Base-by-base conservation (phyloP, 2,329 filamentous ascomycete genomes). In the Thelonectria rubi region DNA sequence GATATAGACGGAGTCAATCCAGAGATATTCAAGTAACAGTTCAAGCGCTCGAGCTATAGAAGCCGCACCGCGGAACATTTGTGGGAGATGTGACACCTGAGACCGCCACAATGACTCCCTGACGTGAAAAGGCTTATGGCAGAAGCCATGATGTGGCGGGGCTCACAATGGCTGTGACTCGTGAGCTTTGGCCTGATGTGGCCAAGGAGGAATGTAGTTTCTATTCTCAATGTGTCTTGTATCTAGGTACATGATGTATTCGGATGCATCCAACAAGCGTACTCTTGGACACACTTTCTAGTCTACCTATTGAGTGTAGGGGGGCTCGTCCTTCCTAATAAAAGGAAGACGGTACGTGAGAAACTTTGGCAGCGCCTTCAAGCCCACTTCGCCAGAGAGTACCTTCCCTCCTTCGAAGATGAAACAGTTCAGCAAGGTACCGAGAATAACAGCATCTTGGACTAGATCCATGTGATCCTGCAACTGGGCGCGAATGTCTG, bases 391-490 rank as follows among this genome's bases (percentile, higher is more conserved):
- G 20, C 65, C 52, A 40, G 56, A 61, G 39, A 63, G 65, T 4
- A 72, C 69, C 52, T 72, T 61, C 17, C 69, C 72, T 20, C 73
- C 45, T 50, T 73, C 69, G 42, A 69, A 66, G 52, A 65, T 65
- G 46, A 74, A 74, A 48, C 54, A 65, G 52, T 62, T 42, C 39
- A 73, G 57, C 55, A 76, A 55, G 14, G 74, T 76, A 21, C 63
- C 72, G 18, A 75, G 62, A 10, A 73, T 66, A 14, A 75, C 67
- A 6, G 64, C 69, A 54, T 75, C 69, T 61, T 76, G 73, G 30
- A 75, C 67, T 37, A 74, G 62, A 18, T 62, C 56, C 40, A 78
- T 69, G 17, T 73, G 69, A 73, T 72, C 49, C 75, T 72, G 40
- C 24, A 79, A 62, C 17, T 71, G 62, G 43, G 68, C 69, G 40